Evolutionary conservation across 768 basidiomycete genomes (phyloP).

Genomic region (Leccinum imitatum): DNA sequence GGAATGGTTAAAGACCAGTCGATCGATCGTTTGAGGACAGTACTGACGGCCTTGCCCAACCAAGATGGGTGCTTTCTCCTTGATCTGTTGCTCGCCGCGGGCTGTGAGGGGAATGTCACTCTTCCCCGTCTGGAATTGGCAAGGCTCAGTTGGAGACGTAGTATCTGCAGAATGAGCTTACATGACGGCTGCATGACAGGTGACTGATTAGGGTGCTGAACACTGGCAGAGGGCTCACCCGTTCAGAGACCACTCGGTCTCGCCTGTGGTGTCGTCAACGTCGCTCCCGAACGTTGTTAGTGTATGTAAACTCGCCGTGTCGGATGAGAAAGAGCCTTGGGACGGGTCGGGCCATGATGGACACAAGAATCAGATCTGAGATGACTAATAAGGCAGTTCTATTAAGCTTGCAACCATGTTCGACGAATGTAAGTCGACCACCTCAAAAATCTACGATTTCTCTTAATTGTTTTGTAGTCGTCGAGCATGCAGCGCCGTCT

Average conservation of each 20-base stretch:
- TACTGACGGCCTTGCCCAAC: constrained; percentile 78
- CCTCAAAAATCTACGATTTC: background rate
- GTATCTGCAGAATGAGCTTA: constrained; percentile 31
- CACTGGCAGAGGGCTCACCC: constrained; percentile 47
- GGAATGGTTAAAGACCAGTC: background rate
- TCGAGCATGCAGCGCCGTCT: constrained; percentile 74
- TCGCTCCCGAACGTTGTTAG: background rate
- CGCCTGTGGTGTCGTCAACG: constrained; percentile 47
- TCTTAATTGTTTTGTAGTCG: constrained; percentile 50
- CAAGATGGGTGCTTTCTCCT: constrained; percentile 57
- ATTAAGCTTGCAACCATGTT: constrained; percentile 46
- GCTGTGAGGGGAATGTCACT: constrained; percentile 86
- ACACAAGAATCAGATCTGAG: background rate
- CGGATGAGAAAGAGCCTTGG: constrained; percentile 80
- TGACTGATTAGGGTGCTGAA: background rate
- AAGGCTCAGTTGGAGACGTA: constrained; percentile 1
- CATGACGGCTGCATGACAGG: constrained; percentile 53
- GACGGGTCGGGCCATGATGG: constrained; percentile 45
- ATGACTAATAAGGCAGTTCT: background rate
- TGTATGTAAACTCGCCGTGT: constrained; percentile 53
- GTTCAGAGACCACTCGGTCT: constrained; percentile 93
- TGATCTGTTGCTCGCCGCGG: constrained; percentile 71
- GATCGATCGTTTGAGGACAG: background rate
- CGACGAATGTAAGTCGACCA: constrained; percentile 56
- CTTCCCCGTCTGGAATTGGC: constrained; percentile 67